Conservation (phyloP, 805 yeast genomes). For the Ogataea trehalophila region DNA sequence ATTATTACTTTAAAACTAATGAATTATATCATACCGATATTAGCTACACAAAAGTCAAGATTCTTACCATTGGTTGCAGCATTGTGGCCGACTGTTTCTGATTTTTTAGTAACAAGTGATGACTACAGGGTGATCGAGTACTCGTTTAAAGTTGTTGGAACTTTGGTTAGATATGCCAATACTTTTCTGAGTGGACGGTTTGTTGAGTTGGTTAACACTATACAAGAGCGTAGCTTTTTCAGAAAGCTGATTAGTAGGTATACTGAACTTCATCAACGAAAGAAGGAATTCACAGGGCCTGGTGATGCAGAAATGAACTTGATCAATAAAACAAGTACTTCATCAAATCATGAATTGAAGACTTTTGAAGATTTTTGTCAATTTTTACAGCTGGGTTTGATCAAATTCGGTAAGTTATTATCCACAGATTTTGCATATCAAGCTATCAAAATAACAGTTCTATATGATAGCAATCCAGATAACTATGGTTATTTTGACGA, state of each 20-base stretch:
- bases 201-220: conserved; percentile 33
- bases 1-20: conserved; percentile 52
- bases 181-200: conserved; percentile 45
- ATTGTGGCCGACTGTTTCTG: conserved; percentile 44
- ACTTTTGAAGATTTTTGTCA: conserved; percentile 24
- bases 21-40: conserved; percentile 40
- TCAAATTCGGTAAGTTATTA: conserved; percentile 35
- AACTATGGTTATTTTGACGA: conserved; percentile 30
- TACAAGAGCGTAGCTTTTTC: conserved; percentile 7
- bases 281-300: neutral
- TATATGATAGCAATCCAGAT: conserved; percentile 12
- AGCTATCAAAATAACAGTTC: conserved; percentile 31
- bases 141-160: conserved; percentile 25
- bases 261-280: neutral
- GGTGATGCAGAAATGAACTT: neutral
- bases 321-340: conserved; percentile 21
- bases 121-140: conserved; percentile 28
- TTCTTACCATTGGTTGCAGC: conserved; percentile 48
- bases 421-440: conserved; percentile 36
- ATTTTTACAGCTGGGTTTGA: conserved; percentile 33
- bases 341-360: conserved; percentile 24
- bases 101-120: conserved; percentile 12
- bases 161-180: conserved; percentile 35
- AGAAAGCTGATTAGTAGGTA: conserved; percentile 11
- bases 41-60: conserved; percentile 44